Percentiles rank a stretch among this genome's conserved stretches.
Evolutionary conservation across 768 basidiomycete species (phyloP).

Genomic region (Lactarius vividus): DNA sequence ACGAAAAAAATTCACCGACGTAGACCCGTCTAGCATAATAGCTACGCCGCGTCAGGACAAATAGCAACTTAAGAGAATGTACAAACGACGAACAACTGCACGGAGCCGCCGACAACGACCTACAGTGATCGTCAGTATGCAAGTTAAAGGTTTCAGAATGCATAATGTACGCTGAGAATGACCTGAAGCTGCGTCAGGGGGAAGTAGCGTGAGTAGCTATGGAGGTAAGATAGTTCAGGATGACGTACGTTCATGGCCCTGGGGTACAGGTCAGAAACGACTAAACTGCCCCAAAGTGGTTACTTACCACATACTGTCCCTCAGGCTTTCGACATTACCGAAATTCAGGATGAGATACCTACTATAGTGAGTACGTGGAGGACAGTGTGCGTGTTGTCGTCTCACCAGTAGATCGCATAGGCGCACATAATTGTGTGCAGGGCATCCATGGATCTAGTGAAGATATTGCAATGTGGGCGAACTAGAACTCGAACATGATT

Average conservation of each 20-base stretch:
- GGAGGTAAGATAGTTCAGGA: slow-evolving; percentile 18
- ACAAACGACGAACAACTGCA: slow-evolving; percentile 1
- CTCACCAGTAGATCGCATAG: slow-evolving; percentile 47
- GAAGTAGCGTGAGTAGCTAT: slow-evolving; percentile 22
- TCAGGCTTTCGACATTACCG: slow-evolving; percentile 38
- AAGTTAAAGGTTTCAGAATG: not conserved
- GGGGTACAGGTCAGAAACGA: not conserved
- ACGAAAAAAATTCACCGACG: not conserved
- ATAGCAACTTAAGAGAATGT: not conserved
- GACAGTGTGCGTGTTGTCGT: not conserved
- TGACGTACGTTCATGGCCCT: slow-evolving; percentile 30
- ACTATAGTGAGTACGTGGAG: not conserved
- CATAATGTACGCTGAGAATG: not conserved
- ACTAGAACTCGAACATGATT: too few species aligned
- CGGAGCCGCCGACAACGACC: not conserved
- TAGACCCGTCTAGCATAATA: slow-evolving; percentile 16
- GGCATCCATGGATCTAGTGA: slow-evolving; percentile 43
- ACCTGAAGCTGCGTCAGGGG: not conserved
- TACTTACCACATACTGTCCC: slow-evolving; percentile 42
- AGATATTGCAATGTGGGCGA: not conserved
- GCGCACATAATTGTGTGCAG: slow-evolving; percentile 44
- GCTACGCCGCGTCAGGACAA: not conserved
- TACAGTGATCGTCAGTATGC: not conserved
- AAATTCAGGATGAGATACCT: slow-evolving; percentile 51
- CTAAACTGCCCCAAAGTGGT: not conserved